Evolutionary conservation across 345 rosid genomes (phyloP).

Genomic region (Camelina sativa): DNA sequence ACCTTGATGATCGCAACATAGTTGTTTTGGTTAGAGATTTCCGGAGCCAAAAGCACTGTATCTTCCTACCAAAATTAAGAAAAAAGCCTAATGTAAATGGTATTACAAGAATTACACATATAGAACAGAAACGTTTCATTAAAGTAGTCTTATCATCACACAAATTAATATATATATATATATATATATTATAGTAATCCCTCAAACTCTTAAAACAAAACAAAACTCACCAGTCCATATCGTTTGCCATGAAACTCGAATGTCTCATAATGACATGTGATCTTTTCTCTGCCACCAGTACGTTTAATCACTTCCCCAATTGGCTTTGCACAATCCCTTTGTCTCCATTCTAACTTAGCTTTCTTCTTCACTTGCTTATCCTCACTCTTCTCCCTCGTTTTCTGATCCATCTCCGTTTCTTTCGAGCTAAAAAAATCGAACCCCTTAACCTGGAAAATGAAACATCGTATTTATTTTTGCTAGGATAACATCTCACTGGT

Average conservation of each 20-base stretch:
- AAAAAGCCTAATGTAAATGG: neutral
- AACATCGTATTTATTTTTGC: slow-evolving; percentile 47
- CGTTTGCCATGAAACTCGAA: slow-evolving; percentile 1
- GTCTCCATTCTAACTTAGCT: neutral
- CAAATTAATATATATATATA: neutral
- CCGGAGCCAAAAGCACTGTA: slow-evolving; percentile 73
- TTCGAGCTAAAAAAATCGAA: neutral
- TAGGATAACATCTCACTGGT: slow-evolving; percentile 48
- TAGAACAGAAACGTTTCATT: neutral
- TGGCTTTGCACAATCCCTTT: neutral
- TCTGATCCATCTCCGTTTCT: no score
- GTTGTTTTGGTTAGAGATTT: slow-evolving; percentile 59
- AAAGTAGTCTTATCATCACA: neutral
- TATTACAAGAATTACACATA: neutral
- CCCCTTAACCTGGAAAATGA: slow-evolving; percentile 17
- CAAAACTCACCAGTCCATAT: slow-evolving; percentile 28
- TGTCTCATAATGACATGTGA: slow-evolving; percentile 6
- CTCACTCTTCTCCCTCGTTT: neutral
- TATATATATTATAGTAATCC: neutral
- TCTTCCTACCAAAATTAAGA: slow-evolving; percentile 57
- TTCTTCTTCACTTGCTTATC: neutral
- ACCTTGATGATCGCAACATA: slow-evolving; percentile 96
- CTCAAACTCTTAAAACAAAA: neutral
- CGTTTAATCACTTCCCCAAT: neutral
- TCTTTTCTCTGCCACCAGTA: neutral